Evolutionary conservation across 139 green algal species (phyloP).

Genomic region (Spirogloea muscicola): DNA sequence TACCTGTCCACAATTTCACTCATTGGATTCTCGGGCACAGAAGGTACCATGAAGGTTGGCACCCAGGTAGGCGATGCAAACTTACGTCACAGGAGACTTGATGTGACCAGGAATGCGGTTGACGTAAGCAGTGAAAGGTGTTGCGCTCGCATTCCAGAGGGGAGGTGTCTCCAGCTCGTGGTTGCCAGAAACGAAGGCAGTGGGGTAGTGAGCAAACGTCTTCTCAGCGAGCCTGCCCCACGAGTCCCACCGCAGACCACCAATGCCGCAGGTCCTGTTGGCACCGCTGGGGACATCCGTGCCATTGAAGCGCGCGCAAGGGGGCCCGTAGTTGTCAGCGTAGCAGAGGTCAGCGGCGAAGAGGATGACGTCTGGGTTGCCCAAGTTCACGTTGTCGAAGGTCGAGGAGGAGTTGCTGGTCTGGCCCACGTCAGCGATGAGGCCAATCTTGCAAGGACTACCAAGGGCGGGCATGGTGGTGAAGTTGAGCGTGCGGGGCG

Average conservation of each 20-base stretch:
- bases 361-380: neutral
- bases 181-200: too few relatives aligned
- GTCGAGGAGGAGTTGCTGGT: conserved; percentile 5
- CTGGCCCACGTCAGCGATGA: conserved; percentile 12
- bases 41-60: too few relatives aligned
- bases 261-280: conserved; percentile 1
- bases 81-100: too few relatives aligned
- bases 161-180: too few relatives aligned
- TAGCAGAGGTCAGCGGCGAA: conserved; percentile 7
- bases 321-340: conserved; percentile 2
- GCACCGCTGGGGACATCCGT: too few relatives aligned
- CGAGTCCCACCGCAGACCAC: conserved; percentile 3
- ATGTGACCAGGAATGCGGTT: too few relatives aligned
- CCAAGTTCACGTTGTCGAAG: neutral
- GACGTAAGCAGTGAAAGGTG: too few relatives aligned
- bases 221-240: conserved; percentile 1
- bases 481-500: neutral
- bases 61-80: too few relatives aligned
- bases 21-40: too few relatives aligned
- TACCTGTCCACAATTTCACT: too few relatives aligned
- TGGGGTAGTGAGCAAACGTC: neutral
- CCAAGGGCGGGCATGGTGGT: neutral
- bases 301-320: neutral
- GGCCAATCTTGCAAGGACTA: neutral
- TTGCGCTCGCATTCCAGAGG: too few relatives aligned